Percentiles rank a stretch among this genome's conserved stretches.
Evolutionary conservation across 2,329 filamentous ascomycete genomes (phyloP).

Genomic region (Aschersonia sp.): DNA sequence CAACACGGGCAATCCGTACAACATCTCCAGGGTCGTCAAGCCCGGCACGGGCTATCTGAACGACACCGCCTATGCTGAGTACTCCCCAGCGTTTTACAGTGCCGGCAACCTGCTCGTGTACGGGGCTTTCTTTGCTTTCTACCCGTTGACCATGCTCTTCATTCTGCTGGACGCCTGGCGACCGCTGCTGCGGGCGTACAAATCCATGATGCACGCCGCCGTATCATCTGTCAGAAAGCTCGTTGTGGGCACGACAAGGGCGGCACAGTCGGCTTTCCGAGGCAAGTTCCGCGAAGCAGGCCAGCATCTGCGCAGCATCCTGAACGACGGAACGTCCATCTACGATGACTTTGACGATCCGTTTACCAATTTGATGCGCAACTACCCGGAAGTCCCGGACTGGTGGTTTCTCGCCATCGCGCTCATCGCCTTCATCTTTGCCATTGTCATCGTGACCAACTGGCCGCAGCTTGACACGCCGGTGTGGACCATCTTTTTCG

Average conservation of each 20-base stretch:
- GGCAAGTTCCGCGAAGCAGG: slow-evolving; percentile 17
- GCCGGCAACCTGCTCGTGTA: slow-evolving; percentile 16
- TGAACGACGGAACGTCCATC: slow-evolving; percentile 20
- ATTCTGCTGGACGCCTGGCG: slow-evolving; percentile 19
- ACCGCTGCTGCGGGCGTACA: slow-evolving; percentile 18
- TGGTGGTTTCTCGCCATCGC: slow-evolving; percentile 24
- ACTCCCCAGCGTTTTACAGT: slow-evolving; percentile 18
- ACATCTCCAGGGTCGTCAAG: slow-evolving; percentile 28
- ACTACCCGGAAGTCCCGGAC: slow-evolving; percentile 30
- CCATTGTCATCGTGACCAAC: slow-evolving; percentile 15
- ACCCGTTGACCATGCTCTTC: slow-evolving; percentile 20
- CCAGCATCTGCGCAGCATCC: slow-evolving; percentile 15
- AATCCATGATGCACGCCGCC: slow-evolving; percentile 10
- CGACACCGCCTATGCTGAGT: slow-evolving; percentile 18
- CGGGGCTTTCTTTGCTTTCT: slow-evolving; percentile 17
- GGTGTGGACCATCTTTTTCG: slow-evolving; percentile 15
- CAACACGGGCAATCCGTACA: slow-evolving; percentile 25
- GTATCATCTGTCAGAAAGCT: slow-evolving; percentile 5
- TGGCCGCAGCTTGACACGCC: slow-evolving; percentile 14
- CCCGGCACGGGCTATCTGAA: slow-evolving; percentile 15
- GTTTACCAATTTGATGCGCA: slow-evolving; percentile 26
- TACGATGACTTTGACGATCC: slow-evolving; percentile 27
- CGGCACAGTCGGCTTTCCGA: slow-evolving; percentile 12
- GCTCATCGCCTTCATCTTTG: slow-evolving; percentile 15
- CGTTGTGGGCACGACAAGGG: slow-evolving; percentile 11